Conservation (phyloP, 2,329 filamentous ascomycete species). For the Claviceps sp. region DNA sequence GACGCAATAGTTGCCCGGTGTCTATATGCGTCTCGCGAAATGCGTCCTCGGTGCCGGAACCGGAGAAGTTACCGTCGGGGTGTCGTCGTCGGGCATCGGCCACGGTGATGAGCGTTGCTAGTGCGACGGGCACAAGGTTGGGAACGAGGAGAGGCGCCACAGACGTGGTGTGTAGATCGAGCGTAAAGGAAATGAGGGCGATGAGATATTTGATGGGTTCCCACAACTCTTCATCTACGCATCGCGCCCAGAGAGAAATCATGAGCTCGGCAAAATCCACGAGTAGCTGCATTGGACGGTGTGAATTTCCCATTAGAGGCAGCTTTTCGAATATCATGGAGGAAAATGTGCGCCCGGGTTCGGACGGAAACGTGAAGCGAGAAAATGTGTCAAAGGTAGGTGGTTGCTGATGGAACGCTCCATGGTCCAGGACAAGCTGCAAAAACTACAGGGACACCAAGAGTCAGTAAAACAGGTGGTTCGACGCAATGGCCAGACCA, state of each 20-base stretch:
- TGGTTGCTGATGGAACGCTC: constrained; percentile 37
- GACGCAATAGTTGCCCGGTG: constrained; percentile 46
- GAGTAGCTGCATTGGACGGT: constrained; percentile 40
- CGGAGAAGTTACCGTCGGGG: constrained; percentile 33
- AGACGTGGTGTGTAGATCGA: constrained; percentile 46
- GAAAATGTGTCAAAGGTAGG: constrained; percentile 56
- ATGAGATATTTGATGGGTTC: constrained; percentile 52
- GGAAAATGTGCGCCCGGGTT: constrained; percentile 41
- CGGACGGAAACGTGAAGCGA: constrained; percentile 50
- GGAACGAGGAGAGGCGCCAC: constrained; percentile 47
- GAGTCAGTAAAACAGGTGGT: not conserved
- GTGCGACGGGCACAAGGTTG: constrained; percentile 39
- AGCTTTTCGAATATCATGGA: constrained; percentile 55
- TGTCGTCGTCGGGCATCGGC: constrained; percentile 42
- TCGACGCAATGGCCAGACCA: not conserved
- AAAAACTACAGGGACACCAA: constrained; percentile 32
- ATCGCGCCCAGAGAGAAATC: constrained; percentile 54
- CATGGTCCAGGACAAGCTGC: constrained; percentile 51
- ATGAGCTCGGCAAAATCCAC: constrained; percentile 51
- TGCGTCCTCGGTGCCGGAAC: constrained; percentile 23
- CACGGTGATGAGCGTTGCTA: constrained; percentile 46
- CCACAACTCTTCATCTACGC: constrained; percentile 49
- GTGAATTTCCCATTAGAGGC: constrained; percentile 38
- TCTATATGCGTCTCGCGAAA: constrained; percentile 42
- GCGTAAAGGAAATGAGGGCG: constrained; percentile 48